Evolutionary conservation across 2,329 filamentous ascomycete species (phyloP).

Genomic region (Fusarium bactridioides): DNA sequence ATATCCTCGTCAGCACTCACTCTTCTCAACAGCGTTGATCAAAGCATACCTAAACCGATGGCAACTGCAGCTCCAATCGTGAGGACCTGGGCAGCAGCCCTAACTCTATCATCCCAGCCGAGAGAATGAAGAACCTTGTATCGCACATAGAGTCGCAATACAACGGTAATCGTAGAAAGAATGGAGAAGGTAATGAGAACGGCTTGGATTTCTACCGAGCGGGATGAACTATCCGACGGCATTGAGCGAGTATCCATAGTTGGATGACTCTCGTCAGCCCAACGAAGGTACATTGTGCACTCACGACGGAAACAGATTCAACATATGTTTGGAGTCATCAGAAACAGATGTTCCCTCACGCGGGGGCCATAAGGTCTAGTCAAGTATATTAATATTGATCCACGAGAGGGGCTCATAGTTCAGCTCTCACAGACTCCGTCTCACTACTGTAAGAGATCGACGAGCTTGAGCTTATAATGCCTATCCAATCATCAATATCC

Average conservation of each 20-base stretch:
- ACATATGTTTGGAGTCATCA: no score
- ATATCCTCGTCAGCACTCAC: neutral
- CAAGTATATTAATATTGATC: neutral
- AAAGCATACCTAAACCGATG: conserved; percentile 13
- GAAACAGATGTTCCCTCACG: neutral
- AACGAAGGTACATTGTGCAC: neutral
- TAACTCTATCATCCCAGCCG: conserved; percentile 16
- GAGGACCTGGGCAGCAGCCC: conserved; percentile 6
- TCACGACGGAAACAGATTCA: neutral
- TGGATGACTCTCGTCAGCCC: neutral
- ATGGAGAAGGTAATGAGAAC: conserved; percentile 4
- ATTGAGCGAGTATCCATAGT: neutral
- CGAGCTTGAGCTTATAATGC: neutral
- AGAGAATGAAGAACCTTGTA: neutral
- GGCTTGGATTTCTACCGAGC: conserved; percentile 5
- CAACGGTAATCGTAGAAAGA: conserved; percentile 1
- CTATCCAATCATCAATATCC: neutral
- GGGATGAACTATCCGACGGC: neutral
- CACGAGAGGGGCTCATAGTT: neutral
- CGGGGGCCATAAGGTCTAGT: neutral
- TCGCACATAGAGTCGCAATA: conserved; percentile 5
- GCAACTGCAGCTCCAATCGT: neutral
- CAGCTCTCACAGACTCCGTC: neutral
- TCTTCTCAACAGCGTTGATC: accelerated
- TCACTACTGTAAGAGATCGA: neutral